These are phyloP conservation scores for Cercospora sp. DNA, from an alignment of 2,329 filamentous ascomycete species.

Conservation along the genomic window DNA sequence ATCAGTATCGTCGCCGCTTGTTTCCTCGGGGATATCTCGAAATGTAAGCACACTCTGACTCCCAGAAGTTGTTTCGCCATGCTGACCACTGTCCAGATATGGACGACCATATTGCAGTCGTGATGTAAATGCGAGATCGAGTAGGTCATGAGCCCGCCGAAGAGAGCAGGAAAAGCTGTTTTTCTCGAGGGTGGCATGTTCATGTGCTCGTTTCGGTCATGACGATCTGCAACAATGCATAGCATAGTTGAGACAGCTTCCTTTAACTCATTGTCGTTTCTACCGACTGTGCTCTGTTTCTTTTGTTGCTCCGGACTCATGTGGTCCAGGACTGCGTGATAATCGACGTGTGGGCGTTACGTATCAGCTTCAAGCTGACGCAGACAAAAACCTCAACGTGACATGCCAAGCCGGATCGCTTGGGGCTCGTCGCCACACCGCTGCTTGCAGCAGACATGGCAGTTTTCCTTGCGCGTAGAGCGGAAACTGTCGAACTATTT, in stretches of 20 bases:
- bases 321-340: neutral
- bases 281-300: neutral
- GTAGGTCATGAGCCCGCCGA: neutral
- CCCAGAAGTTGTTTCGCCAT: conserved; percentile 43
- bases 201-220: neutral
- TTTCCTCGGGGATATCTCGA: conserved; percentile 38
- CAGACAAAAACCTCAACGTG: neutral
- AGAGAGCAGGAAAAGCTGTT: neutral
- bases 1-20: conserved; percentile 32
- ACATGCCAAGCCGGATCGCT: conserved; percentile 13
- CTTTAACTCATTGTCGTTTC: neutral
- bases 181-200: neutral
- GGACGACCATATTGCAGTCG: conserved; percentile 18
- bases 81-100: conserved; percentile 10
- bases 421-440: conserved; percentile 8
- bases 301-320: neutral
- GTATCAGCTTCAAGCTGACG: neutral
- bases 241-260: neutral
- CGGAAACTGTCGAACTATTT: conserved; percentile 23
- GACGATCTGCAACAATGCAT: neutral
- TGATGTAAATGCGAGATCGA: neutral
- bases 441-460: neutral
- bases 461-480: neutral
- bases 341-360: neutral
- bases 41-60: conserved; percentile 29